Evolutionary conservation across 495 filamentous ascomycete genomes (phyloP), one percentile per base, ranked within the genome.

Genomic region (Xylaria nigripes): DNA sequence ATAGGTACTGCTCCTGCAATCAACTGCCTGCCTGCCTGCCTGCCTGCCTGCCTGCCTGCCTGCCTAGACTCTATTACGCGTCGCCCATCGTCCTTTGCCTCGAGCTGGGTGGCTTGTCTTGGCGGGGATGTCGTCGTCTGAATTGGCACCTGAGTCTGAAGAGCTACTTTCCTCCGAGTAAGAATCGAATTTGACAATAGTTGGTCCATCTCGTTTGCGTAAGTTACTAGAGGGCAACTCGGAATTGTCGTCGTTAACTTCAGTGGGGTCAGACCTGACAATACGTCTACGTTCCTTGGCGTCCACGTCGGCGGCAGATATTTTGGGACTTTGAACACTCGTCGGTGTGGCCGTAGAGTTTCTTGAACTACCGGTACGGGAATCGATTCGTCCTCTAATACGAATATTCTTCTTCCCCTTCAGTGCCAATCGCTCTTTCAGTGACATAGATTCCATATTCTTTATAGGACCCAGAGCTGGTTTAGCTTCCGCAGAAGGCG

Each of bases 361-460:
- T 9, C 57, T 54, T 2, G 68, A 32, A 16, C 45, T 57, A 34
- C 50, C 57, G 16, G 50, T 47, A 25, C 40, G 41, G 13, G 47
- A 40, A 15, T 59, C 60, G 45, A 58, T 69, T 6, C 64, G 59
- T 24, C 58, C 53, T 13, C 61, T 57, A 27, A 75, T 76, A 61
- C 69, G 74, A 51, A 74, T 61, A 34, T 70, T 76, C 42, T 70
- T 75, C 55, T 67, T 75, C 40, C 73, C 73, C 42, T 64, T 68
- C 12, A 72, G 55, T 41, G 63, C 68, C 64, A 73, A 71, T n/a
- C 72, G 61, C 24, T 76, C 74, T 30, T 66, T 66, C 68, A 77
- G 69, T 7, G 75, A 76, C 61, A 76, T 61, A 24, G 68, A 68
- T 16, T 45, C 58, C 30, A 45, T 52, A 45, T 61, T 58, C 13